phyloP scores from a whole-genome alignment of 2,329 filamentous ascomycete genomes.

The Pseudocercospora eumusae region DNA sequence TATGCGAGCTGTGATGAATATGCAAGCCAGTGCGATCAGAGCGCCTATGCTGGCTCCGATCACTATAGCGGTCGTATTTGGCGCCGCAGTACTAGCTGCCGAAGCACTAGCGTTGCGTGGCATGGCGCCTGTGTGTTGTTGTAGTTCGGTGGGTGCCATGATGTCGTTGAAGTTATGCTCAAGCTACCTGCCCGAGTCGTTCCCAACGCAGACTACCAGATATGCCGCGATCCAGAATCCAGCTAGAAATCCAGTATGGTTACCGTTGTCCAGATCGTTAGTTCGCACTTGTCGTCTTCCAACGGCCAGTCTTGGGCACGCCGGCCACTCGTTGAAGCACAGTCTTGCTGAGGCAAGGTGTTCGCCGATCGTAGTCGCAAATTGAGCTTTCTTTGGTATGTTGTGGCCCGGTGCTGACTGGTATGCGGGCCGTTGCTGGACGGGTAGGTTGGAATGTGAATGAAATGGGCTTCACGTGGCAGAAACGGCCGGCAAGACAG shows the following conservation, averaged over 20 bases:
- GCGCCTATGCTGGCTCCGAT: conserved; percentile 36
- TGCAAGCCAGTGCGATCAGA: conserved; percentile 31
- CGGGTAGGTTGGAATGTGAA: conserved; percentile 42
- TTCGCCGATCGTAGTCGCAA: conserved; percentile 9
- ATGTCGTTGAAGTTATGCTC: conserved; percentile 3
- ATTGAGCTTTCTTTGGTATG: conserved; percentile 22
- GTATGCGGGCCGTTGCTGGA: conserved; percentile 41
- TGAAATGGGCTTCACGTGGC: conserved; percentile 21
- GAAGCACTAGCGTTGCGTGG: conserved; percentile 6
- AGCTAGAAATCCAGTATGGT: background rate
- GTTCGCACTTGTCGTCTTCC: background rate
- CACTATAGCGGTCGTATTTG: conserved; percentile 27
- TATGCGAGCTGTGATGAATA: conserved; percentile 31
- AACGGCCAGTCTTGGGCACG: conserved; percentile 3
- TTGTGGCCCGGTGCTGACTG: conserved; percentile 36
- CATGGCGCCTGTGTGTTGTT: conserved; percentile 6
- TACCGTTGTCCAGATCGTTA: background rate
- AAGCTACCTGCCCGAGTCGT: background rate
- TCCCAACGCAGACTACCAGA: background rate
- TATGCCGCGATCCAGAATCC: background rate
- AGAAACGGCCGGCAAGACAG: background rate
- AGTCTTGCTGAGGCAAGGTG: conserved; percentile 14
- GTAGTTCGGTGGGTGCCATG: conserved; percentile 5
- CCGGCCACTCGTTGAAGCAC: conserved; percentile 4
- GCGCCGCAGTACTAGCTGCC: conserved; percentile 15